A percentile compares a stretch with the other conserved stretches of the same genome.
phyloP scores from a whole-genome alignment of 2,329 filamentous ascomycete genomes.

The Ceratocystis smalleyi region DNA sequence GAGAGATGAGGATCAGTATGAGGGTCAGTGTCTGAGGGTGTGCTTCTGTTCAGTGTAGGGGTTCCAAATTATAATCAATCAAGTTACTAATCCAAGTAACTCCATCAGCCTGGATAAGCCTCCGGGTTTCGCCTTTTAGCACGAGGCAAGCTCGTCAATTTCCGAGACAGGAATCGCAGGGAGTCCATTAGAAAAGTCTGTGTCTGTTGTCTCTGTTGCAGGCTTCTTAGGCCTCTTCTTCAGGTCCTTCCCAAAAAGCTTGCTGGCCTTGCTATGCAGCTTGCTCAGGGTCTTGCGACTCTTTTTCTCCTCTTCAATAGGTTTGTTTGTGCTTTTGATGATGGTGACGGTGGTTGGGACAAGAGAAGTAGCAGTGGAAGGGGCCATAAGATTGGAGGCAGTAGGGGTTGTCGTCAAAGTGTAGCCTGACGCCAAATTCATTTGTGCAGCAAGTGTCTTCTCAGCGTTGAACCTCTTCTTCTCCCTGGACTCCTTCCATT shows the following conservation, averaged over 20 bases:
- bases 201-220: background rate
- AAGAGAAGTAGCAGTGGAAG: background rate
- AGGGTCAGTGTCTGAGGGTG: background rate
- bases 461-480: slow-evolving; percentile 12
- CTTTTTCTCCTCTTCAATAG: slow-evolving; percentile 3
- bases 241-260: slow-evolving; percentile 10
- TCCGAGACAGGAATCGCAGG: slow-evolving; percentile 11
- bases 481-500: slow-evolving; percentile 14
- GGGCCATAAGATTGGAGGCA: background rate
- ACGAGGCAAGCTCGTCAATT: slow-evolving; percentile 10
- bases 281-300: slow-evolving; percentile 1
- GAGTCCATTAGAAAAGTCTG: slow-evolving; percentile 10
- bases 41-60: background rate
- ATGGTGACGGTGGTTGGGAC: slow-evolving; percentile 9
- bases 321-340: slow-evolving; percentile 8
- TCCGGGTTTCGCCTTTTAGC: background rate
- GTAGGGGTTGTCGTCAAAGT: background rate
- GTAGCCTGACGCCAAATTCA: slow-evolving; percentile 12
- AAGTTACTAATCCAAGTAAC: background rate
- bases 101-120: background rate
- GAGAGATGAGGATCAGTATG: background rate
- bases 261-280: slow-evolving; percentile 12
- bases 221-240: slow-evolving; percentile 9
- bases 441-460: slow-evolving; percentile 10
- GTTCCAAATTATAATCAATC: slow-evolving; percentile 2